Evolutionary conservation across 2,329 filamentous ascomycete genomes (phyloP).

Genomic region (Parasarocladium wereldwijsianum): DNA sequence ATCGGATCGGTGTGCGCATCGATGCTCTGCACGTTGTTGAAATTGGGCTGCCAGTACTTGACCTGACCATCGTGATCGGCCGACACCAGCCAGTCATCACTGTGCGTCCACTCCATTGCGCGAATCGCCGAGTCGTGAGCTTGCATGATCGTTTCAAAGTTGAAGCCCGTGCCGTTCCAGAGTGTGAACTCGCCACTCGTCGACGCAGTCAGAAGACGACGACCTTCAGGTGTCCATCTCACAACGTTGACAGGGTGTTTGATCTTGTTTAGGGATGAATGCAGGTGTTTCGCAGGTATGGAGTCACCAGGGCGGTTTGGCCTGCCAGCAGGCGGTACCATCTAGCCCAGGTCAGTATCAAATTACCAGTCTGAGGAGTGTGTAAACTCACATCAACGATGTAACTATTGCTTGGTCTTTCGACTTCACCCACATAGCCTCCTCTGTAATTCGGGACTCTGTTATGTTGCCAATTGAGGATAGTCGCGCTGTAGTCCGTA

Average conservation of each 20-base stretch:
- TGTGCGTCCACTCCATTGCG: conserved; percentile 78
- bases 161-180: conserved; percentile 98
- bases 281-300: conserved; percentile 86
- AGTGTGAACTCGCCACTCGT: conserved; percentile 96
- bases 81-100: conserved; percentile 92
- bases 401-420: conserved; percentile 78
- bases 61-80: conserved; percentile 89
- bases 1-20: conserved; percentile 83
- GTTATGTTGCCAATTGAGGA: conserved; percentile 83
- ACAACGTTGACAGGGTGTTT: conserved; percentile 97
- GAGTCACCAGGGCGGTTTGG: conserved; percentile 65
- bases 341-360: conserved; percentile 32
- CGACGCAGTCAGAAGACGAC: conserved; percentile 78
- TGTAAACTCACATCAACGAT: conserved; percentile 59
- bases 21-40: conserved; percentile 95
- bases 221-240: conserved; percentile 91
- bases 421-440: conserved; percentile 56
- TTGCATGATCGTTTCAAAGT: conserved; percentile 99
- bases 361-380: not conserved
- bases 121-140: conserved; percentile 83
- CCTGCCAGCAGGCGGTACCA: conserved; percentile 72
- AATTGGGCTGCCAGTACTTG: conserved; percentile 98
- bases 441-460: conserved; percentile 56
- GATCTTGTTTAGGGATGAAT: conserved; percentile 97
- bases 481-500: conserved; percentile 82